Percentiles rank a stretch among this genome's conserved stretches.
These are phyloP conservation scores for Canna indica DNA, from an alignment of 176 grass and related monocot genomes.

Conservation along the genomic window DNA sequence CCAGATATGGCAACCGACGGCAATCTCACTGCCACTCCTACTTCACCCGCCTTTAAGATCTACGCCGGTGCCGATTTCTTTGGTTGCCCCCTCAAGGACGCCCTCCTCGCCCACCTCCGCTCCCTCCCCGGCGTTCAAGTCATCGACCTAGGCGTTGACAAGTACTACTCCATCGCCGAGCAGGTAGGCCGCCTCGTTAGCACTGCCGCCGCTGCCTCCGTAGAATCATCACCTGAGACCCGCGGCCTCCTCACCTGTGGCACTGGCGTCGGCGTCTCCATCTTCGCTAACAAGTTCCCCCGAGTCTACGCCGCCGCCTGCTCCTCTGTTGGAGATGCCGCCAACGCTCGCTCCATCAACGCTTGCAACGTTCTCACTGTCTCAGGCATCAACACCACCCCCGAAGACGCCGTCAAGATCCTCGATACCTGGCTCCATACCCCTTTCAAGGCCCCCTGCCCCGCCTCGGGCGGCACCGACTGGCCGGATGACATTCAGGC, in stretches of 20 bases:
- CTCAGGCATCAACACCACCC: conserved; percentile 48
- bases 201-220: conserved; percentile 13
- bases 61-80: conserved; percentile 68
- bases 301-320: conserved; percentile 74
- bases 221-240: conserved; percentile 13
- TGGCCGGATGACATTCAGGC: conserved; percentile 61
- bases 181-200: conserved; percentile 44
- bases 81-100: conserved; percentile 59
- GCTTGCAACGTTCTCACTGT: conserved; percentile 84
- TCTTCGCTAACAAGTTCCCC: conserved; percentile 95
- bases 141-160: conserved; percentile 72
- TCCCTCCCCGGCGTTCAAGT: conserved; percentile 41
- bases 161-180: conserved; percentile 74
- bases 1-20: not conserved
- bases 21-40: not conserved
- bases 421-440: conserved; percentile 70
- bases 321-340: conserved; percentile 48
- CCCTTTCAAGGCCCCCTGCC: conserved; percentile 75
- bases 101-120: conserved; percentile 59
- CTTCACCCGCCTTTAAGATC: conserved; percentile 37
- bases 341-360: conserved; percentile 89
- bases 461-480: conserved; percentile 48
- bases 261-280: conserved; percentile 76
- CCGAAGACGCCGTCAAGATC: conserved; percentile 40
- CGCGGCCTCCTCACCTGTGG: conserved; percentile 72